A percentile compares a stretch with the other conserved stretches of the same genome.
Conservation (phyloP, 805 yeast genomes). For the Candida coleopterorum region DNA sequence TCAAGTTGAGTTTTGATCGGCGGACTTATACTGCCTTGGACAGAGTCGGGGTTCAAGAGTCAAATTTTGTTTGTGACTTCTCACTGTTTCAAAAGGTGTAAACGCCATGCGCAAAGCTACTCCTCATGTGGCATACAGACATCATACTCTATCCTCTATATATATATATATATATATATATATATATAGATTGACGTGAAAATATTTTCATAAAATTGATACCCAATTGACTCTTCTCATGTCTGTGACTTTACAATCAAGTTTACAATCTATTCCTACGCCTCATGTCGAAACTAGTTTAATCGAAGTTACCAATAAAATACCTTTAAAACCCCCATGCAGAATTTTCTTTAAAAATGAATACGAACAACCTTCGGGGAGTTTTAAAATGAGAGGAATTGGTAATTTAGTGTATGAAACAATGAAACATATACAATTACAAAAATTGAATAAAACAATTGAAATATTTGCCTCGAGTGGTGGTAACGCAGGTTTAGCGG, state of each 20-base stretch:
- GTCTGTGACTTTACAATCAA: conserved; percentile 10
- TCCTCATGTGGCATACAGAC: too few relatives aligned
- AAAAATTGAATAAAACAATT: conserved; percentile 20
- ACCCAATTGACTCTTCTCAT: conserved; percentile 6
- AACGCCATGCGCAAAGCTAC: too few relatives aligned
- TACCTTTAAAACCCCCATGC: conserved; percentile 35
- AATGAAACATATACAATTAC: conserved; percentile 17
- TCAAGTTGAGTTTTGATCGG: too few relatives aligned
- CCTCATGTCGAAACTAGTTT: conserved; percentile 35
- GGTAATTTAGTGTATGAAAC: conserved; percentile 41
- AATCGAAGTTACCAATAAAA: conserved; percentile 29
- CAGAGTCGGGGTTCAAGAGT: too few relatives aligned
- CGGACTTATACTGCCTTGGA: too few relatives aligned
- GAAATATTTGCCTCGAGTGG: conserved; percentile 51
- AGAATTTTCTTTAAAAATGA: conserved; percentile 45
- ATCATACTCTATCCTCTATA: too few relatives aligned
- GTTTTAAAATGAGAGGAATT: conserved; percentile 52
- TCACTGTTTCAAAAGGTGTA: too few relatives aligned
- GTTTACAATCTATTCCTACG: not conserved
- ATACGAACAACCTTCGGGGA: conserved; percentile 51
- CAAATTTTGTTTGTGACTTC: too few relatives aligned
- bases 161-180: too few relatives aligned
- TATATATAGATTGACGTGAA: too few relatives aligned
- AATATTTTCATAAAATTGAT: too few relatives aligned
- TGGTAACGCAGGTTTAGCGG: conserved; percentile 55